Evolutionary conservation across 495 filamentous ascomycete species (phyloP), one percentile per base, ranked within the genome.

Genomic region (Cercophora samala): DNA sequence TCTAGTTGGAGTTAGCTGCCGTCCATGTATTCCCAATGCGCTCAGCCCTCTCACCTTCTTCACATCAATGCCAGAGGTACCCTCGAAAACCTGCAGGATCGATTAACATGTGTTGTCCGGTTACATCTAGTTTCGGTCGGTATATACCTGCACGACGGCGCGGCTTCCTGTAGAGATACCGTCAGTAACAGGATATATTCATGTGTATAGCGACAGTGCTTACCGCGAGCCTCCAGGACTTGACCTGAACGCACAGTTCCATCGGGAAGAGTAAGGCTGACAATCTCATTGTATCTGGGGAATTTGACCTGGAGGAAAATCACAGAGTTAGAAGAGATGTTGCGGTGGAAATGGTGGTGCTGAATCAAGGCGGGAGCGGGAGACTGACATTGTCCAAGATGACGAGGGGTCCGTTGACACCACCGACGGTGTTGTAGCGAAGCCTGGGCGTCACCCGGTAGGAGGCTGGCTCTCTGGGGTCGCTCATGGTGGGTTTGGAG

Each of bases 401-500:
- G 72, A 99, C 95, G 79, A 98, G 86, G 63, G 95, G 95, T 59
- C 95, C 96, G 81, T 98, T 99, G 78, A 98, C 91, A 80, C 93
- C 96, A 78, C 92, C 91, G 77, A 99, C 93, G 68, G 95, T 99
- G 83, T 99, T 99, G 85, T 99, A 99, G 67, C 91, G 86, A 76
- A 97, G 86, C 78, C 93, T 87, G 72, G 93, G 93, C 78, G 89
- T 86, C 76, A 97, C 85, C 72, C 81, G 84, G 81, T 85, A 86
- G 58, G 84, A 85, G 67, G 82, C 83, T 69, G 90, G 88, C 84
- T 92, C 92, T 76, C 92, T 86, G 66, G 91, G 90, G 79, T 97
- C 92, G 74, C 84, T 85, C 89, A 90, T 91, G 66, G 72, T 67
- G 68, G 15, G 19, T 46, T 11, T 62, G 56, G 26, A 59, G 26